A percentile compares a stretch with the other conserved stretches of the same genome.
Conservation (phyloP, 2,329 filamentous ascomycete genomes). For the Bimuria novae-zelandiae region DNA sequence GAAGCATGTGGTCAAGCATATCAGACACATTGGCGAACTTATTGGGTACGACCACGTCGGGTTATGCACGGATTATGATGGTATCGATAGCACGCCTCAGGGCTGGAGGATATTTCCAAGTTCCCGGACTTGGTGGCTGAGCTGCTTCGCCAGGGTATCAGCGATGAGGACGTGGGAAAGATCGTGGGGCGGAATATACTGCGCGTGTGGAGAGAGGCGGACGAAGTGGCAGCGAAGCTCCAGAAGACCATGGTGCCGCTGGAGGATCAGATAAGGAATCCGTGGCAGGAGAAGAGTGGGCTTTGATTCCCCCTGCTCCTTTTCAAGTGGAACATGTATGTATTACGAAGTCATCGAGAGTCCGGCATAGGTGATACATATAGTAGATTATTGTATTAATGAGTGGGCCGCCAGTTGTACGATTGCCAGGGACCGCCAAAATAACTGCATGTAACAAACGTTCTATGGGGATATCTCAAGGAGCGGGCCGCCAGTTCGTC, state of each 20-base stretch:
- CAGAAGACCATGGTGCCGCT: conserved; percentile 55
- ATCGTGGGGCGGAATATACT: conserved; percentile 80
- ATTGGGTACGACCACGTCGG: conserved; percentile 90
- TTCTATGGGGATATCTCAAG: neutral
- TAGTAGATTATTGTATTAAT: neutral
- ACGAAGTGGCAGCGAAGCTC: conserved; percentile 69
- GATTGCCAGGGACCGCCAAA: conserved; percentile 4
- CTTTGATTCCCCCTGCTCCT: too few relatives aligned
- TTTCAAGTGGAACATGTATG: too few relatives aligned
- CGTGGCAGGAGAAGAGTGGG: conserved; percentile 19
- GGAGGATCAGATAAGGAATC: conserved; percentile 48
- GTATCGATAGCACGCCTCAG: conserved; percentile 66
- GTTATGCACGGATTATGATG: conserved; percentile 88
- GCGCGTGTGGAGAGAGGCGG: conserved; percentile 81
- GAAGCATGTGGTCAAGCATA: conserved; percentile 76
- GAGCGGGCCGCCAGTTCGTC: conserved; percentile 5
- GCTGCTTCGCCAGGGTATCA: conserved; percentile 73
- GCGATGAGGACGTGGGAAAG: conserved; percentile 73
- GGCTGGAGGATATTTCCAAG: conserved; percentile 86
- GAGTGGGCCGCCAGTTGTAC: conserved; percentile 4
- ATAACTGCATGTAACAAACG: neutral
- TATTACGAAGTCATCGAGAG: too few relatives aligned
- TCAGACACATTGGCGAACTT: conserved; percentile 77
- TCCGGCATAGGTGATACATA: too few relatives aligned
- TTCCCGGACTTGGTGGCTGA: conserved; percentile 79